These are phyloP conservation scores for Botrytis elliptica DNA, from an alignment of 2,329 filamentous ascomycete species.

Conservation along the genomic window DNA sequence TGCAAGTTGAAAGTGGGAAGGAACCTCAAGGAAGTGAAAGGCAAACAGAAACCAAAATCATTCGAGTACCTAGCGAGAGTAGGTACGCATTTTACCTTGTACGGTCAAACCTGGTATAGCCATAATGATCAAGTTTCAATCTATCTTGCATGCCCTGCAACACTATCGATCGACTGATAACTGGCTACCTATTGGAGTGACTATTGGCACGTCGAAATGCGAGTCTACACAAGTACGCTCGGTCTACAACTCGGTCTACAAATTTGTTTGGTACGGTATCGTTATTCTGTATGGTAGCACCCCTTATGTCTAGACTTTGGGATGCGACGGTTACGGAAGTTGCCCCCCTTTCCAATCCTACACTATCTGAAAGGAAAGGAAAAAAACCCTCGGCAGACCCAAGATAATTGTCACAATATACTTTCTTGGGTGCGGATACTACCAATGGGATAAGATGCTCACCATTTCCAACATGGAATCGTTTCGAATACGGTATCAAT, in stretches of 20 bases:
- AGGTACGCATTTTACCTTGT: constrained; percentile 12
- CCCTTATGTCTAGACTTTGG: constrained; percentile 8
- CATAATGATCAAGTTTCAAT: constrained; percentile 20
- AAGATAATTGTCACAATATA: constrained; percentile 10
- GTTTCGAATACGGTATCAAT: constrained; percentile 14
- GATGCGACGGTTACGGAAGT: constrained; percentile 6
- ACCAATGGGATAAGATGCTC: constrained; percentile 10
- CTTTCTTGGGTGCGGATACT: constrained; percentile 15
- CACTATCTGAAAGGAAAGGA: neutral
- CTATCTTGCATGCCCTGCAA: constrained; percentile 19
- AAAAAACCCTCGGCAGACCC: constrained; percentile 13
- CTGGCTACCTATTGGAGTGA: constrained; percentile 16
- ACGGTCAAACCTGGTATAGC: constrained; percentile 12
- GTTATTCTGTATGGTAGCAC: constrained; percentile 10
- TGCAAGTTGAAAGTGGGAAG: constrained; percentile 19
- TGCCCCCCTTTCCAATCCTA: constrained; percentile 12
- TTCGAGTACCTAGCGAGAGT: neutral
- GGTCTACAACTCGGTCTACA: constrained; percentile 11
- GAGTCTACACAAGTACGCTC: constrained; percentile 12
- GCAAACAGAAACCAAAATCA: neutral
- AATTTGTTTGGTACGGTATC: constrained; percentile 12
- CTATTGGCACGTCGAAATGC: constrained; percentile 13
- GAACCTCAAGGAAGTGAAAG: constrained; percentile 8
- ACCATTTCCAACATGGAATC: constrained; percentile 16
- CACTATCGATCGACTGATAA: constrained; percentile 17